Conservation (phyloP, 768 basidiomycete genomes). For the Pisolithus sp. region DNA sequence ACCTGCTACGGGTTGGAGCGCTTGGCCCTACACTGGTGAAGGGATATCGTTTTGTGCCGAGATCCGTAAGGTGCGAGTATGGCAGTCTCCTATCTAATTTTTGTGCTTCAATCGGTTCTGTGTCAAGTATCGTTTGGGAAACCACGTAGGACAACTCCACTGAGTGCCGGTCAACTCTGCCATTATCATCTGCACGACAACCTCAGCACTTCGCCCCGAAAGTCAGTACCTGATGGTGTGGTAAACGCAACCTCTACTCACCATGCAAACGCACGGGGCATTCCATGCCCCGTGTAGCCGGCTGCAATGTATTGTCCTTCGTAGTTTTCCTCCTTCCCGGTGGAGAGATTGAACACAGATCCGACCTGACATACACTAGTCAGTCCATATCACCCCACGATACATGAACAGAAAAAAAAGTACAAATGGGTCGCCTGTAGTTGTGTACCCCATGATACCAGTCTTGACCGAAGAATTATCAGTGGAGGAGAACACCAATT, state of each 20-base stretch:
- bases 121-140: constrained; percentile 51
- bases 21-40: too few species aligned
- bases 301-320: constrained; percentile 66
- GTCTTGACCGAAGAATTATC: constrained; percentile 38
- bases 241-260: constrained; percentile 1
- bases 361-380: constrained; percentile 44
- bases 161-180: constrained; percentile 37
- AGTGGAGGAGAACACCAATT: not conserved
- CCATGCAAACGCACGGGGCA: constrained; percentile 74
- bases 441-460: constrained; percentile 77
- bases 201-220: constrained; percentile 47
- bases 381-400: not conserved
- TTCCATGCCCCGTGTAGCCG: constrained; percentile 74
- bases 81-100: not conserved
- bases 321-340: constrained; percentile 21
- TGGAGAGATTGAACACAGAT: constrained; percentile 38
- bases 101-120: constrained; percentile 10
- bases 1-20: too few species aligned
- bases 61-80: too few species aligned
- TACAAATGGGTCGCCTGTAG: constrained; percentile 59
- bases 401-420: constrained; percentile 16
- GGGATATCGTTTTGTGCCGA: too few species aligned
- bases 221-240: not conserved
- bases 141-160: constrained; percentile 56
- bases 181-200: constrained; percentile 50